These are phyloP conservation scores for Pseudogymnoascus sp. DNA, from an alignment of 2,329 filamentous ascomycete genomes.

Conservation along the genomic window DNA sequence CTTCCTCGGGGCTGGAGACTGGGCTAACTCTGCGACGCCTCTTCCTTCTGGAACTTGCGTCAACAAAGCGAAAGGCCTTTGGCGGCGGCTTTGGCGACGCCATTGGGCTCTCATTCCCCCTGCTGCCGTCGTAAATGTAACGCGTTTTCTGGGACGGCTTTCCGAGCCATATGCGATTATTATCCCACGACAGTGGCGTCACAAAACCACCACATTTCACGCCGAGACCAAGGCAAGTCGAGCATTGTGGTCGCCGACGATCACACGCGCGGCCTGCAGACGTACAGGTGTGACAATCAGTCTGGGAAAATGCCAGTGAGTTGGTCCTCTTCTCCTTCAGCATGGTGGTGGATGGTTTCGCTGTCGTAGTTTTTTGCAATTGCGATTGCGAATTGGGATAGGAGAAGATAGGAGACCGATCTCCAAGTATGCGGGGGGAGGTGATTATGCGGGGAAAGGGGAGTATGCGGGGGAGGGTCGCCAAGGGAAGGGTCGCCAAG, in stretches of 20 bases:
- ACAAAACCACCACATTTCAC: conserved; percentile 19
- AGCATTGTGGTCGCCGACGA: conserved; percentile 23
- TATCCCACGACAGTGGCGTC: conserved; percentile 19
- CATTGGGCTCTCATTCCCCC: background rate
- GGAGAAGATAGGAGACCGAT: background rate
- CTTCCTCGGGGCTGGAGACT: background rate
- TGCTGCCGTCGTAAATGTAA: background rate
- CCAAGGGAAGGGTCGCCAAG: background rate
- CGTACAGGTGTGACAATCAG: conserved; percentile 27
- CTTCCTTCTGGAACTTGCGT: conserved; percentile 5
- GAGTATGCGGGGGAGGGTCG: background rate
- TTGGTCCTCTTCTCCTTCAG: conserved; percentile 29
- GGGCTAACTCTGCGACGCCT: conserved; percentile 3
- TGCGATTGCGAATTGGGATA: background rate
- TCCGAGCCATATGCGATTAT: conserved; percentile 13
- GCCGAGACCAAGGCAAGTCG: conserved; percentile 21
- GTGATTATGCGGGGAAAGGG: background rate
- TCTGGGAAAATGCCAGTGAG: conserved; percentile 23
- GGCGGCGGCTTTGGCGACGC: background rate
- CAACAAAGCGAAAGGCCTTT: conserved; percentile 7
- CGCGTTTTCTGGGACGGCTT: background rate
- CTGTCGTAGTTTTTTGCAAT: background rate
- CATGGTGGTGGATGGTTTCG: background rate
- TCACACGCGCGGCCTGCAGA: conserved; percentile 21
- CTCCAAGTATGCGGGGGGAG: background rate